phyloP scores from a whole-genome alignment of 805 yeast species.

The Candida chilensis region DNA sequence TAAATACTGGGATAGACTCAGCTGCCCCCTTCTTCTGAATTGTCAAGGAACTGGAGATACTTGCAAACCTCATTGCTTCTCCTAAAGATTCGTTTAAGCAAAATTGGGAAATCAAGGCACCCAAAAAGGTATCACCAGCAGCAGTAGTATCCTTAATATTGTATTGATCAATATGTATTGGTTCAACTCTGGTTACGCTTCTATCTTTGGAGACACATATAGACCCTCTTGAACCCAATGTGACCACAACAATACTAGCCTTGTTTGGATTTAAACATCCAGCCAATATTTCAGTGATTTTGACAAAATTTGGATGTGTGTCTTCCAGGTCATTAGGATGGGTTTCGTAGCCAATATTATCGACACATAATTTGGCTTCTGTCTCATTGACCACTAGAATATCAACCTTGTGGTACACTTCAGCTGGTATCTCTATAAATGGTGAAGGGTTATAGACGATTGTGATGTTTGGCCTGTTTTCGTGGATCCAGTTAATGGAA shows the following conservation, averaged over 20 bases:
- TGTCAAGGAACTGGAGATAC: constrained; percentile 69
- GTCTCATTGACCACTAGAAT: constrained; percentile 77
- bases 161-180: constrained; percentile 24
- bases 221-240: constrained; percentile 75
- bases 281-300: too few species aligned
- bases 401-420: constrained; percentile 41
- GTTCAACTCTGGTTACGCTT: too few species aligned
- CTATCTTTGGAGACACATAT: constrained; percentile 26
- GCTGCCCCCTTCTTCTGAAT: constrained; percentile 87
- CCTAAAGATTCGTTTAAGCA: constrained; percentile 28
- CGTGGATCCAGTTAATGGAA: constrained; percentile 45
- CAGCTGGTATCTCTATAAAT: constrained; percentile 29
- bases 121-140: constrained; percentile 93
- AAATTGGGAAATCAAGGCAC: constrained; percentile 65
- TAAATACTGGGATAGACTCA: constrained; percentile 89
- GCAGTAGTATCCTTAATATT: constrained; percentile 88
- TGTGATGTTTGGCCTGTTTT: constrained; percentile 34
- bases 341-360: too few species aligned
- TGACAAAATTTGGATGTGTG: too few species aligned
- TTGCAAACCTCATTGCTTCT: constrained; percentile 61
- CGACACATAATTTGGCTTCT: too few species aligned
- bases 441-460: constrained; percentile 94
- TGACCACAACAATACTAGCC: constrained; percentile 49
- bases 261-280: constrained; percentile 23
- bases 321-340: too few species aligned